Percentiles rank a stretch among this genome's conserved stretches.
Evolutionary conservation across 371 early-diverging fungal genomes (phyloP).

Genomic region (Apophysomyces variabilis): DNA sequence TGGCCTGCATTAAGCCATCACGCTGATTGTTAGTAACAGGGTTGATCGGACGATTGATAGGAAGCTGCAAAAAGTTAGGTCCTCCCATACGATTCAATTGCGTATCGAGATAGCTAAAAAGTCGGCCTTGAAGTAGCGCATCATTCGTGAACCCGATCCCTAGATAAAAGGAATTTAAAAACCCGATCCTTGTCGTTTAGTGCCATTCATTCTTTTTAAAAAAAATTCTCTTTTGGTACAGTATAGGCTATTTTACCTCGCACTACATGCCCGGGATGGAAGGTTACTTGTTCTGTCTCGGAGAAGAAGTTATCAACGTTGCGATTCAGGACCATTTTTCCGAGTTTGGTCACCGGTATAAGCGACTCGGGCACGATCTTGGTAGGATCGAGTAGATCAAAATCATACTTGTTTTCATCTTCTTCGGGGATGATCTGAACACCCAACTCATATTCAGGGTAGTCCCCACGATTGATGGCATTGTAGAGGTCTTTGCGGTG

Average conservation of each 20-base stretch:
- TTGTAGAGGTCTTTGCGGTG: slow-evolving; percentile 51
- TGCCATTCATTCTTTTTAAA: neutral
- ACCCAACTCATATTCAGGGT: slow-evolving; percentile 56
- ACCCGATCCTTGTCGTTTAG: neutral
- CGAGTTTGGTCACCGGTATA: slow-evolving; percentile 49
- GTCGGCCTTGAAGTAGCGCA: slow-evolving; percentile 58
- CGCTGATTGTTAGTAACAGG: slow-evolving; percentile 57
- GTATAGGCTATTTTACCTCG: slow-evolving; percentile 31
- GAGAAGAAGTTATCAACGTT: slow-evolving; percentile 61
- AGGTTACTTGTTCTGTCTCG: slow-evolving; percentile 60
- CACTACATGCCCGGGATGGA: slow-evolving; percentile 41
- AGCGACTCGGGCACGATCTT: slow-evolving; percentile 57
- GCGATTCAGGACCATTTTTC: slow-evolving; percentile 55
- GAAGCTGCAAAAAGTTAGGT: slow-evolving; percentile 55
- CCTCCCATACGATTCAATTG: slow-evolving; percentile 53
- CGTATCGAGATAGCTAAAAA: slow-evolving; percentile 59
- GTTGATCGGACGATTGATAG: slow-evolving; percentile 52
- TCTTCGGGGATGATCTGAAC: slow-evolving; percentile 51
- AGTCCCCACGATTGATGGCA: slow-evolving; percentile 51
- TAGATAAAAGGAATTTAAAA: neutral
- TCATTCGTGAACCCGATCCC: slow-evolving; percentile 53
- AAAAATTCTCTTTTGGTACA: neutral
- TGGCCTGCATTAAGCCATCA: slow-evolving; percentile 48
- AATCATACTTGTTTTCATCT: slow-evolving; percentile 50
- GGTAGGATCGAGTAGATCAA: slow-evolving; percentile 58